Evolutionary conservation across 2,329 filamentous ascomycete species (phyloP), one percentile per base, ranked within the genome.

Genomic region (Falciphora oryzae): DNA sequence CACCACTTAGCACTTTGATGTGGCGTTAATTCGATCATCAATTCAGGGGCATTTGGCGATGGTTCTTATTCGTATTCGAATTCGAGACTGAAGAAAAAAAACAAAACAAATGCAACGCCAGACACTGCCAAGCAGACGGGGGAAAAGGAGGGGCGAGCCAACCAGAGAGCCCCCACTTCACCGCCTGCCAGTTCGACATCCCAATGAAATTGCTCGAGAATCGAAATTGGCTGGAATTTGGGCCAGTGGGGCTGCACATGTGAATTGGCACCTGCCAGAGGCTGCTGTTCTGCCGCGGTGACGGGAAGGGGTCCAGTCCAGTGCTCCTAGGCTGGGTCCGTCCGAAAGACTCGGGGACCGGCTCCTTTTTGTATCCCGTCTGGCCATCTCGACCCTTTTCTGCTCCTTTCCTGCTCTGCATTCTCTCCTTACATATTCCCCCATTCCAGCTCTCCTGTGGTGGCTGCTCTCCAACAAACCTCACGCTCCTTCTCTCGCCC

Each of bases 31-130:
- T 22, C 25, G 27, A n/a, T 16, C 35, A 18, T n/a, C 18, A 22
- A 38, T 10, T 38, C 38, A 53, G 61, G 44, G 44, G 44, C 22
- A 22, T 8, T 22, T 44, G 7, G 44, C 44, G 16, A 22, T 22
- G 4, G 44, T 57, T 67, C 66, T 67, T 67, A 67, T 66, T 69
- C 66, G 67, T 67, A 68, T 68, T 69, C 68, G 68, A 35, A 64
- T 61, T 59, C 53, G 22, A 29, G 31, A 31, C 62, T 29, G 53
- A 60, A 57, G 61, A 64, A 62, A 50, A 31, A 58, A 64, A 64
- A 60, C 44, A 38, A 22, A 32, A 38, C 58, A 65, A 58, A 61
- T 38, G 5, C 35, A 38, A 38, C 14, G 35, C 35, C 14, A 16
- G 32, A 8, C 32, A 32, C 32, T n/a, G 16, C 56, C 35, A 11